Percentiles rank a stretch among this genome's conserved stretches.
Conservation (phyloP, 441 rosid species). For the Populus hybrid region DNA sequence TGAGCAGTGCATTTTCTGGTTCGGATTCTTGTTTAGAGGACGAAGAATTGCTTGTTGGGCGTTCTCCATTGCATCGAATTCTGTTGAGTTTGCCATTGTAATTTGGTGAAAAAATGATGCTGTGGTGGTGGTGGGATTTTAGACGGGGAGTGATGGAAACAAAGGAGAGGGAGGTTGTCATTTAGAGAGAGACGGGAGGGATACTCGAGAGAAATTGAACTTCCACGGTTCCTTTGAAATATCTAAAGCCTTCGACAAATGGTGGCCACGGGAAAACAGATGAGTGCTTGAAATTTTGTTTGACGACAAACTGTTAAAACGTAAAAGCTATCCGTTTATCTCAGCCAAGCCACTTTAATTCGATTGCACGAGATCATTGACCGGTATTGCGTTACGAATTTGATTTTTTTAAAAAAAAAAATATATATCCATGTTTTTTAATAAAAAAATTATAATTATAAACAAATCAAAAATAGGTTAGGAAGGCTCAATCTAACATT, state of each 20-base stretch:
- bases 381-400: neutral
- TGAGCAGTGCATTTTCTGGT: conserved; percentile 68
- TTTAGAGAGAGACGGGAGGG: conserved; percentile 2
- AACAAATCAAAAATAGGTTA: too few relatives aligned
- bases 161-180: conserved; percentile 41
- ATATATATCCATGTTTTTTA: too few relatives aligned
- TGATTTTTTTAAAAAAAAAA: too few relatives aligned
- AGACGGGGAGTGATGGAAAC: conserved; percentile 31
- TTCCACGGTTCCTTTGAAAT: conserved; percentile 18
- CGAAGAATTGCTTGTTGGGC: conserved; percentile 34
- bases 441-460: too few relatives aligned
- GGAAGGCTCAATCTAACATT: too few relatives aligned
- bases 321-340: neutral
- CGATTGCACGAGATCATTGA: neutral
- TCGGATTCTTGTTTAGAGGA: conserved; percentile 30
- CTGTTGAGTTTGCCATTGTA: conserved; percentile 21
- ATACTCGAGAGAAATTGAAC: neutral
- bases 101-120: conserved; percentile 17
- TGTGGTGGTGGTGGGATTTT: conserved; percentile 21
- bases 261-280: neutral
- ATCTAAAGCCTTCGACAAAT: conserved; percentile 14
- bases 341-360: neutral
- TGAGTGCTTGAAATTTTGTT: neutral
- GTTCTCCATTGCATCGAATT: conserved; percentile 39
- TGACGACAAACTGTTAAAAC: neutral